Evolutionary conservation across 192 early-diverging fungal genomes (phyloP), one percentile per base, ranked within the genome.

Genomic region (Coemansia sp.): DNA sequence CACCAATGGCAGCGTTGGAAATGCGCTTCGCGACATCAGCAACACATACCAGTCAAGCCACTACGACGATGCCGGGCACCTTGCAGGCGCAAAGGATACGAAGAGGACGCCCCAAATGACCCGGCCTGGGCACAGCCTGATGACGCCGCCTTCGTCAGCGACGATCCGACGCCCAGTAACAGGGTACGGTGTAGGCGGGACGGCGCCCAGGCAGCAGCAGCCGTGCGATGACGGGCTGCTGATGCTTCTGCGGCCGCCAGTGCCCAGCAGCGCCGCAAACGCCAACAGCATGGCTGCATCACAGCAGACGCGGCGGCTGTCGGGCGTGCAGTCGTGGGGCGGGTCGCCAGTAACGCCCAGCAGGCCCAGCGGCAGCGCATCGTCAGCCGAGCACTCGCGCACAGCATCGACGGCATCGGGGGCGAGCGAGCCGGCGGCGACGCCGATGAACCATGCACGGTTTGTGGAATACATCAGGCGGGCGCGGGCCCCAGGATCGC

Each of bases 1-100:
- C 38, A 23, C n/a, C 44, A 23, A 13, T 22, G 6, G 44, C n/a
- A 47, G 44, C 23, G 20, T 6, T 5, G 66, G 67, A n/a, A 56
- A 59, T 34, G 60, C 57, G 29, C 61, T 76, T 55, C 74, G 74
- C 27, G 74, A 76, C 30, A 67, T 76, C 29, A 70, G 64, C 34
- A 70, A 63, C 64, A 56, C 61, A 37, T 42, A 67, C 57, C 62
- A 66, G 30, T 11, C 33, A 14, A 17, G 28, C 2, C 50, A 15
- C n/a, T 5, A 53, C 50, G 50, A 47, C 20, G 44, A 23, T 20
- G 0, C 20, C 6, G 44, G 6, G 20, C 41, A 5, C 14, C 4
- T 19, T 10, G 5, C 41, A 17, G 13, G 41, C 15, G 0, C 20
- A 47, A 47, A 47, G 13, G 20, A 47, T 6, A 23, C 11, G 20